These are phyloP conservation scores for Penium margaritaceum DNA, from an alignment of 139 green algal genomes.

Conservation along the genomic window DNA sequence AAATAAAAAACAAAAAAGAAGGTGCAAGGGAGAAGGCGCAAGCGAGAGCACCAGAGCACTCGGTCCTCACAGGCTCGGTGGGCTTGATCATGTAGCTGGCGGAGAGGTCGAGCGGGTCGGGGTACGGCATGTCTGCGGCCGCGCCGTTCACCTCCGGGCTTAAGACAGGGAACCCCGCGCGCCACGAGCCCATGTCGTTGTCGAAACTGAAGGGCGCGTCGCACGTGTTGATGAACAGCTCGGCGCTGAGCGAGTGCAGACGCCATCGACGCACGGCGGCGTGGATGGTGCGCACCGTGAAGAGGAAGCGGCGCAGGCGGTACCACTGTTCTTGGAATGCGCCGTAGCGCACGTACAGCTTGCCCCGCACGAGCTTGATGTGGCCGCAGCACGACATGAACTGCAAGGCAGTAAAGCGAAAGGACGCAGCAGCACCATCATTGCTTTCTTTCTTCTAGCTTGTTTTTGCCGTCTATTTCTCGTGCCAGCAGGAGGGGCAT, in stretches of 20 bases:
- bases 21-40: too few species aligned
- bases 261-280: constrained; percentile 12
- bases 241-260: constrained; percentile 12
- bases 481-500: too few species aligned
- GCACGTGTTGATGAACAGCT: constrained; percentile 37
- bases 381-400: constrained; percentile 34
- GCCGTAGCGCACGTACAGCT: constrained; percentile 27
- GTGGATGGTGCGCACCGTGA: constrained; percentile 24
- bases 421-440: too few species aligned
- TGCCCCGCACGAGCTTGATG: constrained; percentile 13
- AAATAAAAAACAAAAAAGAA: too few species aligned
- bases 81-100: too few species aligned
- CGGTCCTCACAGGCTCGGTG: too few species aligned
- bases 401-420: too few species aligned
- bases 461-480: too few species aligned
- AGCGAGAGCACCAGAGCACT: too few species aligned
- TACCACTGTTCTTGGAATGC: constrained; percentile 22
- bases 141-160: constrained; percentile 5
- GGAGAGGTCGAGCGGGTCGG: constrained; percentile 30
- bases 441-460: too few species aligned
- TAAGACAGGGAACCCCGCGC: constrained; percentile 18
- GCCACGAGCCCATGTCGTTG: not conserved
- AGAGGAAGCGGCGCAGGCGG: constrained; percentile 22
- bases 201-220: constrained; percentile 19
- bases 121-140: constrained; percentile 9